phyloP scores from a whole-genome alignment of 768 basidiomycete genomes.

The Hemileccinum rubropunctum region DNA sequence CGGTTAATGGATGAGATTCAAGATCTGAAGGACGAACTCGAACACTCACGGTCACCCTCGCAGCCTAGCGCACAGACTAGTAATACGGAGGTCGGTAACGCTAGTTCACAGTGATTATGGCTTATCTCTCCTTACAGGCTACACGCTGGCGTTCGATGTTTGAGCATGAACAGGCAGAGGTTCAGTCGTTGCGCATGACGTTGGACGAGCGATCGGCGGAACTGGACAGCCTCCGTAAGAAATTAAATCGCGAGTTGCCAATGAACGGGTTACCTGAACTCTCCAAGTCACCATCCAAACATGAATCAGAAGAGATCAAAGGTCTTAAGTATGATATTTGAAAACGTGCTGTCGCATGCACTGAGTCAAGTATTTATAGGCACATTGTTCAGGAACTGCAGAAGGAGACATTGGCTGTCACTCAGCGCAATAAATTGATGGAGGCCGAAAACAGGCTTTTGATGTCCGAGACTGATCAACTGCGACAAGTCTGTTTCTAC shows the following conservation, averaged over 20 bases:
- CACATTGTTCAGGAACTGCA: constrained; percentile 88
- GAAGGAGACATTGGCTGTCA: constrained; percentile 64
- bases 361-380: constrained; percentile 35
- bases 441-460: constrained; percentile 76
- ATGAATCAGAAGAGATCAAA: constrained; percentile 65
- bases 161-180: constrained; percentile 31
- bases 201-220: constrained; percentile 45
- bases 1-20: constrained; percentile 55
- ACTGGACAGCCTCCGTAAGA: constrained; percentile 57
- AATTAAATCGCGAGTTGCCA: constrained; percentile 53
- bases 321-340: constrained; percentile 65
- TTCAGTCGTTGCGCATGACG: constrained; percentile 29
- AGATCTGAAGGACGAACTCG: constrained; percentile 48
- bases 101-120: background rate
- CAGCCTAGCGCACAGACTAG: constrained; percentile 23
- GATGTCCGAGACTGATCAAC: constrained; percentile 52
- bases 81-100: constrained; percentile 22
- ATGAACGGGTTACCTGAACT: constrained; percentile 38
- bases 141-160: constrained; percentile 28
- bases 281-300: constrained; percentile 41
- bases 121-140: constrained; percentile 16
- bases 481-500: constrained; percentile 56
- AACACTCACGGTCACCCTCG: constrained; percentile 34
- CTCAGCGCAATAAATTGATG: constrained; percentile 67
- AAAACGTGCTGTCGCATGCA: background rate